Conservation (phyloP, 805 yeast species). For the Vanderwaltozyma verrucispora region DNA sequence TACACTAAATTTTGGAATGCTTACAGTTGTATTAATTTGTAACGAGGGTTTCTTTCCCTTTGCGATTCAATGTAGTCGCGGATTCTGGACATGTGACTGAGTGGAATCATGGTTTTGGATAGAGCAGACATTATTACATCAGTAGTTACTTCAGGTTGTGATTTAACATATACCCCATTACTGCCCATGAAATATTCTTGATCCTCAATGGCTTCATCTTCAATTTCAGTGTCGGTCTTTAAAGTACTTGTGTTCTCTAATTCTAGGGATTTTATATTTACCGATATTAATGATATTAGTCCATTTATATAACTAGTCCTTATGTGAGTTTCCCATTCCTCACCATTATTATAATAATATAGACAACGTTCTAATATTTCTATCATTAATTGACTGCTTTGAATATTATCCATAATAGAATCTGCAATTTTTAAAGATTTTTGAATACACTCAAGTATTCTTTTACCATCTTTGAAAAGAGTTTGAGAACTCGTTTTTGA, state of each 20-base stretch:
- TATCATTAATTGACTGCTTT: slow-evolving; percentile 65
- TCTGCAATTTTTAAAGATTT: slow-evolving; percentile 82
- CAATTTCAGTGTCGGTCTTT: no score
- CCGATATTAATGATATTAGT: slow-evolving; percentile 68
- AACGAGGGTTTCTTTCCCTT: no score
- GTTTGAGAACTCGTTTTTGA: no score
- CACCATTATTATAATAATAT: slow-evolving; percentile 47
- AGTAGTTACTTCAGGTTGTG: no score
- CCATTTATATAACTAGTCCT: slow-evolving; percentile 75
- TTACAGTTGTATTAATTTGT: no score
- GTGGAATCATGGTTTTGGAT: no score
- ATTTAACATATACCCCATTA: neutral
- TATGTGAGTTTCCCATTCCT: slow-evolving; percentile 30
- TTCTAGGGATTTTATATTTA: slow-evolving; percentile 35
- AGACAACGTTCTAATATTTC: slow-evolving; percentile 80
- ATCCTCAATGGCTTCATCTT: neutral
- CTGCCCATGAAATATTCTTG: neutral
- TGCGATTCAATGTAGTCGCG: no score
- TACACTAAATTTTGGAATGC: no score
- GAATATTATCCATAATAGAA: slow-evolving; percentile 65
- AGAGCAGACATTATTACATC: no score
- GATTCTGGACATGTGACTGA: no score
- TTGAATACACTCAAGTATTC: slow-evolving; percentile 84
- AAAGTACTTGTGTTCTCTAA: slow-evolving; percentile 22
- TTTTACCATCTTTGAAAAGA: slow-evolving; percentile 42